A percentile compares a stretch with the other conserved stretches of the same genome.
phyloP scores from a whole-genome alignment of 1,284 basidiomycete species.

The Neotropicomus parvogracilis region DNA sequence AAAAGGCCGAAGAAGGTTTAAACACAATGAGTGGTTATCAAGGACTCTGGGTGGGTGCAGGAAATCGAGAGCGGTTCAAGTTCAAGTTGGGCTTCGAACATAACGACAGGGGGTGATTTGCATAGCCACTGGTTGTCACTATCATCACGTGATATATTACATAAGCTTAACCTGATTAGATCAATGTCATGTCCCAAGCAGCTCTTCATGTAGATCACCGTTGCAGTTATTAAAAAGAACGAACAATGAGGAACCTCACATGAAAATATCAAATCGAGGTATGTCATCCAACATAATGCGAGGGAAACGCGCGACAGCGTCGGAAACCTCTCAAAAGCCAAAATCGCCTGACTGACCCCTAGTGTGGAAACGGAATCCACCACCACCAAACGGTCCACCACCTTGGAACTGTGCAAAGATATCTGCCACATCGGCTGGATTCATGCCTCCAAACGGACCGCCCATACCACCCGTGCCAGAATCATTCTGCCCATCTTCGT shows the following conservation, averaged over 20 bases:
- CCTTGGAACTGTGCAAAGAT: conserved; percentile 63
- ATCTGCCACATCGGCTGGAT: conserved; percentile 52
- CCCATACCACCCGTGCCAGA: conserved; percentile 43
- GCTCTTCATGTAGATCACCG: no score
- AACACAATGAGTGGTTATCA: no score
- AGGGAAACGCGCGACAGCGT: neutral
- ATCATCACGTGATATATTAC: conserved; percentile 10
- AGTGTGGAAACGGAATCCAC: conserved; percentile 27
- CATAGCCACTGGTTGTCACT: conserved; percentile 5
- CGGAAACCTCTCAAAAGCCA: conserved; percentile 15
- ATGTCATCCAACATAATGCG: conserved; percentile 11
- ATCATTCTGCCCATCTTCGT: conserved; percentile 63
- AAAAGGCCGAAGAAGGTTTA: no score
- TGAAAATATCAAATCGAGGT: conserved; percentile 8
- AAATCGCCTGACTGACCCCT: conserved; percentile 20
- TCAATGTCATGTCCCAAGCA: no score
- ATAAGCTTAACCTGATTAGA: neutral
- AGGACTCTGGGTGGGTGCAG: neutral
- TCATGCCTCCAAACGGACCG: conserved; percentile 31
- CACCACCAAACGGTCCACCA: conserved; percentile 28
- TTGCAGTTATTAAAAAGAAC: no score
- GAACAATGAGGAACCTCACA: no score
- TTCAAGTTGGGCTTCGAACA: neutral
- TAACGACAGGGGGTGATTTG: conserved; percentile 22
- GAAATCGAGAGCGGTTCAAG: neutral